These are phyloP conservation scores for Echinosophora koreensis DNA, from an alignment of 306 rosid species.

Conservation along the genomic window DNA sequence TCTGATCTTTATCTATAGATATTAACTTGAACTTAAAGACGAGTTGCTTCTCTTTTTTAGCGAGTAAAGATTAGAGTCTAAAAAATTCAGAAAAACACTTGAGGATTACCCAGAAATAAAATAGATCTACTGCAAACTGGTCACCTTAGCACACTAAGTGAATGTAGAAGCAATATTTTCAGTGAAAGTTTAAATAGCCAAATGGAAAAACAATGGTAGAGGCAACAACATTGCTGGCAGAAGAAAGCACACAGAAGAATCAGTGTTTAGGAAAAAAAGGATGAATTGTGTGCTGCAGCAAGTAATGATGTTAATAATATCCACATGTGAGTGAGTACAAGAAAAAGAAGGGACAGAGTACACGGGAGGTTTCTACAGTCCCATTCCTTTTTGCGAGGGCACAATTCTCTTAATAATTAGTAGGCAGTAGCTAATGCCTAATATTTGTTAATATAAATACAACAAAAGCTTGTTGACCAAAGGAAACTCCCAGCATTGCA, in stretches of 20 bases:
- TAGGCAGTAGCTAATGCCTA: not conserved
- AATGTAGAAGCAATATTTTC: not conserved
- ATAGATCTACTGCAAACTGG: not conserved
- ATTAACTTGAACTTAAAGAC: too few relatives aligned
- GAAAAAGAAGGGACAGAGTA: not conserved
- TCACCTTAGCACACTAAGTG: not conserved
- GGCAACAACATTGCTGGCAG: not conserved
- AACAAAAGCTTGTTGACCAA: not conserved
- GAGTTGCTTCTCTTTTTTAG: too few relatives aligned
- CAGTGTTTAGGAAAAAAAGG: not conserved
- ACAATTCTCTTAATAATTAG: not conserved
- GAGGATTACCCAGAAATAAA: not conserved
- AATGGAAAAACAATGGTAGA: not conserved
- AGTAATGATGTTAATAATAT: not conserved
- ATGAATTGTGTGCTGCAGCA: not conserved
- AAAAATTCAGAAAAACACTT: not conserved
- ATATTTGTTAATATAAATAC: conserved; percentile 2
- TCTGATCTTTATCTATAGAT: too few relatives aligned
- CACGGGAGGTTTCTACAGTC: not conserved
- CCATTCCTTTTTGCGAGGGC: not conserved
- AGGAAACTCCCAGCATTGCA: not conserved
- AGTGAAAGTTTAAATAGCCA: not conserved
- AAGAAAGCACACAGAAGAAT: conserved; percentile 17
- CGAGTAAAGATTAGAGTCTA: too few relatives aligned
- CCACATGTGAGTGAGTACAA: not conserved